Percentiles rank a stretch among this genome's conserved stretches.
phyloP scores from a whole-genome alignment of 257 asterid species.

The Plantago major region DNA sequence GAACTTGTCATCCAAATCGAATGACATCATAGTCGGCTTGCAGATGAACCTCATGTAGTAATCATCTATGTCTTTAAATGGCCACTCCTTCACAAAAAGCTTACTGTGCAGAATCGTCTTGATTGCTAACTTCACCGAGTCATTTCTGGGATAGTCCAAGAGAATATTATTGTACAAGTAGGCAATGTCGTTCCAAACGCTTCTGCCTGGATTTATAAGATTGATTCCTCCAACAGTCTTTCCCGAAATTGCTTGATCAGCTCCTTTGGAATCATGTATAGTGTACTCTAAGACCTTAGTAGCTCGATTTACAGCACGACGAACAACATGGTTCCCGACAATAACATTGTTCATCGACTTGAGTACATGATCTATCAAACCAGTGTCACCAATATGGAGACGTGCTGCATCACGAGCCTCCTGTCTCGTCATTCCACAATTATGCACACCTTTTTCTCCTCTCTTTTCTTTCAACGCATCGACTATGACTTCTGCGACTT shows the following conservation, averaged over 20 bases:
- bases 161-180: slow-evolving; percentile 46
- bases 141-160: slow-evolving; percentile 33
- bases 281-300: slow-evolving; percentile 69
- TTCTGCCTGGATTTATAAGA: slow-evolving; percentile 22
- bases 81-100: slow-evolving; percentile 81
- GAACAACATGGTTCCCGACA: slow-evolving; percentile 53
- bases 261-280: slow-evolving; percentile 45
- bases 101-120: slow-evolving; percentile 56
- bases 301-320: slow-evolving; percentile 54
- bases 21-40: slow-evolving; percentile 30
- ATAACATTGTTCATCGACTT: slow-evolving; percentile 79
- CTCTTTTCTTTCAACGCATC: slow-evolving; percentile 70
- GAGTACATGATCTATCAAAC: slow-evolving; percentile 78
- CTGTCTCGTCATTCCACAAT: slow-evolving; percentile 78
- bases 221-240: not conserved
- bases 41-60: slow-evolving; percentile 65
- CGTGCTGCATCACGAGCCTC: slow-evolving; percentile 98
- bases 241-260: not conserved
- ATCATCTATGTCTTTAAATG: slow-evolving; percentile 65
- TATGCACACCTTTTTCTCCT: slow-evolving; percentile 23
- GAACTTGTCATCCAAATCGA: slow-evolving; percentile 24
- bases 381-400: slow-evolving; percentile 83
- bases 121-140: slow-evolving; percentile 32
- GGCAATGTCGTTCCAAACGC: slow-evolving; percentile 35
- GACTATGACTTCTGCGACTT: slow-evolving; percentile 76